Conservation (phyloP, 768 basidiomycete species). For the Hysterangium stoloniferum region DNA sequence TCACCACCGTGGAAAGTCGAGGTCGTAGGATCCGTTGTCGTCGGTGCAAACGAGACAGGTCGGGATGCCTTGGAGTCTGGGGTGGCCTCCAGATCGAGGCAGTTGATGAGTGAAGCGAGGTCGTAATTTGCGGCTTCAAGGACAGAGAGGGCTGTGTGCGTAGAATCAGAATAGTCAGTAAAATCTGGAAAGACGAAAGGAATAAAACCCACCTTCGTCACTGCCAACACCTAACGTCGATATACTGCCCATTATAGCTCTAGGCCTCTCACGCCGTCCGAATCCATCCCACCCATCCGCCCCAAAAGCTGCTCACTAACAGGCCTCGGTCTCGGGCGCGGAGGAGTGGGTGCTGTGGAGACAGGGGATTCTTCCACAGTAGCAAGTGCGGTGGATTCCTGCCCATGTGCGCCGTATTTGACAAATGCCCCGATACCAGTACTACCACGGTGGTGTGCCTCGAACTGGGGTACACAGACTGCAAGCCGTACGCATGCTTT, state of each 20-base stretch:
- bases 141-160: slow-evolving; percentile 25
- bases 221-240: neutral
- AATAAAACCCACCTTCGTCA: slow-evolving; percentile 44
- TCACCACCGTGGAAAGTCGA: too few relatives aligned
- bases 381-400: too few relatives aligned
- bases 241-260: neutral
- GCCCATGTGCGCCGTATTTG: too few relatives aligned
- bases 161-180: slow-evolving; percentile 6
- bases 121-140: slow-evolving; percentile 79
- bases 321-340: slow-evolving; percentile 44
- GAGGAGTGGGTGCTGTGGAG: too few relatives aligned
- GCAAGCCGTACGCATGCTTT: slow-evolving; percentile 4
- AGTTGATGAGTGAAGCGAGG: slow-evolving; percentile 67
- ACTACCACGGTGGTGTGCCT: neutral
- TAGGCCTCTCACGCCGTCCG: slow-evolving; percentile 32
- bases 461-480: neutral
- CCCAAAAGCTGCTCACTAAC: slow-evolving; percentile 57
- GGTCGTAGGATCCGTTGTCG: neutral
- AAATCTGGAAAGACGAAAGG: slow-evolving; percentile 12
- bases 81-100: slow-evolving; percentile 76
- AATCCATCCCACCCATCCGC: slow-evolving; percentile 8
- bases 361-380: too few relatives aligned
- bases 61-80: slow-evolving; percentile 42
- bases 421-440: neutral
- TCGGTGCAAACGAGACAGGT: slow-evolving; percentile 9